Conservation (phyloP, 768 basidiomycete species). For the Daedaleopsis nitida region DNA sequence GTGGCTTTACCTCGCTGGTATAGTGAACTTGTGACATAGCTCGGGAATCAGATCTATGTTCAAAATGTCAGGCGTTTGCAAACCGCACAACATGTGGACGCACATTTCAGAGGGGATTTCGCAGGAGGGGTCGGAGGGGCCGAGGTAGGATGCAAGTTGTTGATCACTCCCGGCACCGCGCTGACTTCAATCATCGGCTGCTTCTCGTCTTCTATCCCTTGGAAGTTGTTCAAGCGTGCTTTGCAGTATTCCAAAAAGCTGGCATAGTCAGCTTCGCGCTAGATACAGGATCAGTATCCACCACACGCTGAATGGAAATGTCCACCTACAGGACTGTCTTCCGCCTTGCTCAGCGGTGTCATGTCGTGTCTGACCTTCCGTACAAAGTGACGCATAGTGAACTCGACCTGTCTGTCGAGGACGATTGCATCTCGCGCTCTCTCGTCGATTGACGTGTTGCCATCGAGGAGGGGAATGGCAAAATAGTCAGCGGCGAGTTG, state of each 20-base stretch:
- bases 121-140: slow-evolving; percentile 39
- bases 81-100: slow-evolving; percentile 22
- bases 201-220: slow-evolving; percentile 56
- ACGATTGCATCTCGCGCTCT: slow-evolving; percentile 66
- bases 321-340: slow-evolving; percentile 59
- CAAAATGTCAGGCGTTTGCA: slow-evolving; percentile 5
- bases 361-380: slow-evolving; percentile 62
- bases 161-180: slow-evolving; percentile 50
- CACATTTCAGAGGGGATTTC: slow-evolving; percentile 62
- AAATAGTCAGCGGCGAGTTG: slow-evolving; percentile 52
- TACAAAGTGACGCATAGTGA: slow-evolving; percentile 68
- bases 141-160: slow-evolving; percentile 60
- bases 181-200: slow-evolving; percentile 77
- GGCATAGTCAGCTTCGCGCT: slow-evolving; percentile 64
- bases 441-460: slow-evolving; percentile 35
- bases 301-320: not conserved
- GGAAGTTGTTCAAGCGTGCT: slow-evolving; percentile 59
- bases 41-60: slow-evolving; percentile 83
- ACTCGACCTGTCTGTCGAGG: slow-evolving; percentile 77
- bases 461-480: slow-evolving; percentile 45
- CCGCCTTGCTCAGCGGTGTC: slow-evolving; percentile 70
- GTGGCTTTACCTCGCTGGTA: slow-evolving; percentile 67
- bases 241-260: slow-evolving; percentile 72
- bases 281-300: slow-evolving; percentile 12
- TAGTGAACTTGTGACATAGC: slow-evolving; percentile 67